Evolutionary conservation across 1,284 basidiomycete species (phyloP), one percentile per base, ranked within the genome.

Genomic region (Microbotryum scabiosae): DNA sequence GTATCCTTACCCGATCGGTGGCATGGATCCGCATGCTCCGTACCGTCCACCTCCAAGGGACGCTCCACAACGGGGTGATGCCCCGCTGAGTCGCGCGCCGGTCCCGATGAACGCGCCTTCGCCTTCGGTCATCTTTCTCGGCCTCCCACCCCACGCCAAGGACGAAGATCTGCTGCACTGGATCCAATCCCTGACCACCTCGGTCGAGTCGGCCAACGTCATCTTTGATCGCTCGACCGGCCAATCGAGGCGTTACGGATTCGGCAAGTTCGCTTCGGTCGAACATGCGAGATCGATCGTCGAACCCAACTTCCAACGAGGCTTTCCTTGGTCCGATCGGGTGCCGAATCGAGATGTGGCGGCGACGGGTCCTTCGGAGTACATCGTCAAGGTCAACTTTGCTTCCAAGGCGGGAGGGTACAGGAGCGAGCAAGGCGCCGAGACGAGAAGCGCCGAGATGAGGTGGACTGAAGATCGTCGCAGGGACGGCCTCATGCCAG

Each of bases 161-260:
- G 65, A 69, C 23, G 47, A 49, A 20, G 45, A 36, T 23, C 52
- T 69, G 0, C 67, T 62, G 20, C 23, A 63, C 47, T 71, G 69
- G 49, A 63, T 70, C 49, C 69, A 71, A 48, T 60, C 65, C 54
- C 54, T 66, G 61, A 71, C 46, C 46, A 74, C 74, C 8, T 56
- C 66, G 10, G 65, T 79, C 51, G 76, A 78, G 46, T 69, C 71
- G 67, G 87, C 89, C 71, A 93, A 89, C 71, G 90, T 97, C 69
- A 91, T 93, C 75, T 84, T 87, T 80, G 92, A 96, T 76, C 86
- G 87, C 82, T 81, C 82, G 81, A 72, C 86, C 86, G 88, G 90
- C 82, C 76, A 81, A 65, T 91, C 89, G 58, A 92, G 92, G 78
- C 86, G 88, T 71, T 94, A 93, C 74, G 92, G 90, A 56, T 97